Conservation (phyloP, 2,329 filamentous ascomycete species). For the Colletotrichum tofieldiae region DNA sequence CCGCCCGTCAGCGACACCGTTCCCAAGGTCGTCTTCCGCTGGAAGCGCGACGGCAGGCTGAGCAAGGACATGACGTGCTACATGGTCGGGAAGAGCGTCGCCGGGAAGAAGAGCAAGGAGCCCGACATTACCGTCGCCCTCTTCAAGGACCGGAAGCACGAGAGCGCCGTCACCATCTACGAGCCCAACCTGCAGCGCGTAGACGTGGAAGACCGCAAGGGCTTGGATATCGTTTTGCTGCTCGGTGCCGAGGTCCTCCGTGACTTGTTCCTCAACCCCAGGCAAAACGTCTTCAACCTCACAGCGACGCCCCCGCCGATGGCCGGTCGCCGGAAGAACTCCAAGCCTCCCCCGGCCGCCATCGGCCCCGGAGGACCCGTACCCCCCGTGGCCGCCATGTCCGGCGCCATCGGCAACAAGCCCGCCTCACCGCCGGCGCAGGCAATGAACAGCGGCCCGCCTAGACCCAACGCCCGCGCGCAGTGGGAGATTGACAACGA, state of each 20-base stretch:
- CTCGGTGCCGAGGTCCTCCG: constrained; percentile 75
- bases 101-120: constrained; percentile 86
- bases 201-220: constrained; percentile 94
- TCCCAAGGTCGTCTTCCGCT: constrained; percentile 87
- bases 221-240: constrained; percentile 86
- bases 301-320: constrained; percentile 56
- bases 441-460: constrained; percentile 48
- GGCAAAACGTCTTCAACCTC: constrained; percentile 86
- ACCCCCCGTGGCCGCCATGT: constrained; percentile 53
- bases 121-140: constrained; percentile 96
- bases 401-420: constrained; percentile 57
- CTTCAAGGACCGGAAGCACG: constrained; percentile 79
- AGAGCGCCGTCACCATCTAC: constrained; percentile 84
- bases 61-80: constrained; percentile 92
- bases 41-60: constrained; percentile 90
- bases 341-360: constrained; percentile 54
- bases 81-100: constrained; percentile 83
- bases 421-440: constrained; percentile 44
- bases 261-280: constrained; percentile 75
- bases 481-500: constrained; percentile 77
- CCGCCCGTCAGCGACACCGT: constrained; percentile 63
- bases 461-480: constrained; percentile 50
- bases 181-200: constrained; percentile 92
- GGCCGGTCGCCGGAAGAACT: constrained; percentile 60
- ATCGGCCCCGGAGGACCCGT: constrained; percentile 33